Evolutionary conservation across 2,329 filamentous ascomycete species (phyloP), one percentile per base, ranked within the genome.

Genomic region (Penicillium sp.): DNA sequence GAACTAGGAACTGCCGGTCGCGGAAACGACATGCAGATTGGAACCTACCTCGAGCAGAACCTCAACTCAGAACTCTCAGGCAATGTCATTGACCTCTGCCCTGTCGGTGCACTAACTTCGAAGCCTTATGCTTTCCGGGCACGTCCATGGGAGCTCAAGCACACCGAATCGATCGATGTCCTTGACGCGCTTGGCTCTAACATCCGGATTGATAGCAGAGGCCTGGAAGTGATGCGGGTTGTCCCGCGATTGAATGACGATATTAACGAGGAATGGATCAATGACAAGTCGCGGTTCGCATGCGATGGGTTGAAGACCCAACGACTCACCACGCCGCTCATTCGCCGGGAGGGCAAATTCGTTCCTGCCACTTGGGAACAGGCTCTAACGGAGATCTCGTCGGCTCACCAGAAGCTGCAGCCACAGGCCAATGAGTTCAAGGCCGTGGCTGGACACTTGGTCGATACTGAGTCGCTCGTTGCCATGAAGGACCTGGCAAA

Each of bases 231-330:
- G 50, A 96, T 99, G 92, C 88, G 94, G 68, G 84, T 99, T 59
- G 74, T 97, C 16, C 94, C 94, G 58, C 86, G 94, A 68, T 83
- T 99, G 60, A 99, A 99, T 75, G 94, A 99, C 73, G 92, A 97
- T 69, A 87, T 99, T 69, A 99, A 99, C 76, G 94, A 99, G 80
- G 94, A 99, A 78, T 99, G 94, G 94, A 97, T 99, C 76, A 94
- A 97, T 78, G 94, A 99, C 81, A 99, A 97, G 84, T 88, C 91
- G 40, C 87, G 94, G 64, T 99, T 97, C 75, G 93, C 94, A 41
- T 96, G 92, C 74, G 94, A 99, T 74, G 94, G 94, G 49, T 83
- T 99, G 65, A 96, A 92, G 84, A 97, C 93, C 46, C 94, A 99
- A 78, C 87, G 94, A 72, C 82, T 99, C 55, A 97, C 94, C 36